A percentile compares a stretch with the other conserved stretches of the same genome.
Conservation (phyloP, 345 rosid genomes). For the Citropsis articulata region DNA sequence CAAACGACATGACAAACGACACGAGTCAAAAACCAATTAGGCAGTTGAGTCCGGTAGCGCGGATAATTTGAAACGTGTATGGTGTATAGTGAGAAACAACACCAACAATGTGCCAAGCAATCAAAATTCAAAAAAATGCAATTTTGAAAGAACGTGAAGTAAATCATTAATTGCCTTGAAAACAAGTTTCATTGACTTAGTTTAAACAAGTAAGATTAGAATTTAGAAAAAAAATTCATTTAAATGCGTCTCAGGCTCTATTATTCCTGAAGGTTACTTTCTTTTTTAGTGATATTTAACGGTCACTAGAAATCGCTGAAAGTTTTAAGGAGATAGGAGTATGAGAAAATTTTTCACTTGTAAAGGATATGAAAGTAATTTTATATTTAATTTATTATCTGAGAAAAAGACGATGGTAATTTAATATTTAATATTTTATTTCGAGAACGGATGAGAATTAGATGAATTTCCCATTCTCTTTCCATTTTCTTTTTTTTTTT, state of each 20-base stretch:
- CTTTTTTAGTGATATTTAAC: too few relatives aligned
- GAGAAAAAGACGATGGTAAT: fast-evolving
- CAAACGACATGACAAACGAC: background rate
- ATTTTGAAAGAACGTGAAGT: background rate
- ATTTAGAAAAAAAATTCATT: background rate
- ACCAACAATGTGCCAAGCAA: background rate
- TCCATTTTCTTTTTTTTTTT: too few relatives aligned
- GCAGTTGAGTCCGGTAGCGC: background rate
- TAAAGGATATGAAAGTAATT: too few relatives aligned
- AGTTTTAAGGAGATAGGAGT: fast-evolving
- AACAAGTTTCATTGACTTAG: background rate
- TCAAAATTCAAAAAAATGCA: background rate
- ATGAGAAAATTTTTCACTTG: too few relatives aligned
- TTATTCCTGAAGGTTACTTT: too few relatives aligned
- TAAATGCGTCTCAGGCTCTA: fast-evolving
- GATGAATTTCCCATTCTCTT: fast-evolving
- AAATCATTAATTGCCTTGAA: background rate
- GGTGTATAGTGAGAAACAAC: too few relatives aligned
- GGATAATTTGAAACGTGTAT: background rate
- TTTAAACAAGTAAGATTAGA: background rate
- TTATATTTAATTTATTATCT: too few relatives aligned
- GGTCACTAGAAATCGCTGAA: too few relatives aligned
- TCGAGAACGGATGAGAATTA: too few relatives aligned
- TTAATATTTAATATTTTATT: fast-evolving
- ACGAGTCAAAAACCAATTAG: background rate